Conservation (phyloP, 768 basidiomycete genomes). For the Harrya chromipes region DNA sequence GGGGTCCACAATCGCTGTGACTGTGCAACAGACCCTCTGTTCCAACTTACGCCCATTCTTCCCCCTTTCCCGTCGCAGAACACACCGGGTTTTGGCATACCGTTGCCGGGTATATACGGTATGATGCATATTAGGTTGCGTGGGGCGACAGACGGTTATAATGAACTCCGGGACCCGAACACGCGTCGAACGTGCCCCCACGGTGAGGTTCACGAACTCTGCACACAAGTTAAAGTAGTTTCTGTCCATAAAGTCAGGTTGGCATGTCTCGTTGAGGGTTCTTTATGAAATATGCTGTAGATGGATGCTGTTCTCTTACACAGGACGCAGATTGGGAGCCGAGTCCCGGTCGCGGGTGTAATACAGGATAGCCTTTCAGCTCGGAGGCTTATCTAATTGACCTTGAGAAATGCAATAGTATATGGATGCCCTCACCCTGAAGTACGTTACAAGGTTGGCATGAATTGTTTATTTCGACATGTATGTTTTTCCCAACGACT, state of each 20-base stretch:
- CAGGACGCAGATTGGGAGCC: conserved; percentile 17
- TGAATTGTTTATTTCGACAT: conserved; percentile 20
- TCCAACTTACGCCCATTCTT: too few relatives aligned
- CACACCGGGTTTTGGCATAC: background rate
- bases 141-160: conserved; percentile 12
- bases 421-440: conserved; percentile 2
- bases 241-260: too few relatives aligned
- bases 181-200: background rate
- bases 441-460: conserved; percentile 20
- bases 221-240: too few relatives aligned
- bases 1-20: too few relatives aligned
- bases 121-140: conserved; percentile 4
- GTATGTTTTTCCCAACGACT: conserved; percentile 7
- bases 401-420: conserved; percentile 17
- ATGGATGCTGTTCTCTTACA: conserved; percentile 7
- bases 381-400: conserved; percentile 34
- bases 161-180: conserved; percentile 19
- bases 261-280: background rate
- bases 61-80: too few relatives aligned
- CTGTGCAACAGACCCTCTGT: too few relatives aligned
- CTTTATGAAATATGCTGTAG: conserved; percentile 1
- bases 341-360: conserved; percentile 8
- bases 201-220: too few relatives aligned
- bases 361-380: conserved; percentile 18
- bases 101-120: conserved; percentile 3